A percentile compares a stretch with the other conserved stretches of the same genome.
Evolutionary conservation across 768 basidiomycete species (phyloP).

Genomic region (Lentinula aciculospora): DNA sequence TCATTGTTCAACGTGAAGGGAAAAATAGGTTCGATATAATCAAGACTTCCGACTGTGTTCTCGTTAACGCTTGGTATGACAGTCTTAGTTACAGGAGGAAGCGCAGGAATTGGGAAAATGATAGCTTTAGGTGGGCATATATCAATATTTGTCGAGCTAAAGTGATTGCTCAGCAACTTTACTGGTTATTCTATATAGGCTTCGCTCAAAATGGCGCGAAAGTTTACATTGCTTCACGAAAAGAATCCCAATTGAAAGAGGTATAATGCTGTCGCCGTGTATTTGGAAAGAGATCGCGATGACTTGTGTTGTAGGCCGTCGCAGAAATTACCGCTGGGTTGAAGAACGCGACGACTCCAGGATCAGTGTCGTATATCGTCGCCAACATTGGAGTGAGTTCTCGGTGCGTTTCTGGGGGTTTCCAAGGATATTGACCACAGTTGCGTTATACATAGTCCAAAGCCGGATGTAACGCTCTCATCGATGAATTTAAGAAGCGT

Average conservation of each 20-base stretch:
- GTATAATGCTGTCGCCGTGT: conserved; percentile 26
- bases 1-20: conserved; percentile 62
- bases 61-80: not conserved
- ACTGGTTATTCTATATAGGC: conserved; percentile 15
- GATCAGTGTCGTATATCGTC: conserved; percentile 65
- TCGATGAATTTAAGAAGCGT: conserved; percentile 58
- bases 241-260: conserved; percentile 73
- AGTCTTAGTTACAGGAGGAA: conserved; percentile 82
- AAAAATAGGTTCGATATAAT: conserved; percentile 50
- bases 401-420: not conserved
- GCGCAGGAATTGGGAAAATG: conserved; percentile 80
- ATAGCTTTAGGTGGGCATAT: conserved; percentile 50
- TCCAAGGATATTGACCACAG: not conserved
- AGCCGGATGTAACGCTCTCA: conserved; percentile 73
- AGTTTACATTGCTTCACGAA: conserved; percentile 87
- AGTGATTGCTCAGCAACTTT: not conserved
- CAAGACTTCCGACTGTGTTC: not conserved
- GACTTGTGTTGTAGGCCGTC: conserved; percentile 31
- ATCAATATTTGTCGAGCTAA: not conserved
- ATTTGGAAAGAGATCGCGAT: not conserved
- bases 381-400: conserved; percentile 65
- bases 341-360: conserved; percentile 32
- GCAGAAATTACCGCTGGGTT: conserved; percentile 50
- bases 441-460: conserved; percentile 42
- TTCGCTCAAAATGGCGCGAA: conserved; percentile 83